phyloP scores from a whole-genome alignment of 1,284 basidiomycete species.

The Sanghuangporus baumii region DNA sequence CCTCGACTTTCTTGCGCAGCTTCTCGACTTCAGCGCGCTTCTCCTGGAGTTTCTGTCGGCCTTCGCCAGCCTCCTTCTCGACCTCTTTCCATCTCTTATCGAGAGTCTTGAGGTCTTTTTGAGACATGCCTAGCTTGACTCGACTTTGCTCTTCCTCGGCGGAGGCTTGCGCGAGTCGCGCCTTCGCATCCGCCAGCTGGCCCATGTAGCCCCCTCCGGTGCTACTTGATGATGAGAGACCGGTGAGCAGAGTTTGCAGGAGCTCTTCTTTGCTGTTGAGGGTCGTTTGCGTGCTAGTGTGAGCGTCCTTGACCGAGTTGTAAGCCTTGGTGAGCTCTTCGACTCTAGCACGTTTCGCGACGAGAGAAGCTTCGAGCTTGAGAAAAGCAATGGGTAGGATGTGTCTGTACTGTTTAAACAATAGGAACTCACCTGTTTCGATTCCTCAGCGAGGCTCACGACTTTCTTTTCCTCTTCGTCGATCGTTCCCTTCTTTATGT shows the following conservation, averaged over 20 bases:
- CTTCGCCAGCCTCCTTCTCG: slow-evolving; percentile 78
- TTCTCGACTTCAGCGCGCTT: slow-evolving; percentile 60
- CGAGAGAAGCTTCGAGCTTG: slow-evolving; percentile 54
- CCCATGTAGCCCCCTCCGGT: slow-evolving; percentile 94
- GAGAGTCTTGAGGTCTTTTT: slow-evolving; percentile 77
- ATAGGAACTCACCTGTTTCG: slow-evolving; percentile 48
- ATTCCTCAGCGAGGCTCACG: slow-evolving; percentile 46
- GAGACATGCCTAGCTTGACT: slow-evolving; percentile 72
- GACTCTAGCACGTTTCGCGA: slow-evolving; percentile 56
- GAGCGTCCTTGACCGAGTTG: slow-evolving; percentile 67
- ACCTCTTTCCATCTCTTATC: slow-evolving; percentile 82
- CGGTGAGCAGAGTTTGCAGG: slow-evolving; percentile 92
- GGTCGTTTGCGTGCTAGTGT: slow-evolving; percentile 58
- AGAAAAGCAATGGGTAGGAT: slow-evolving; percentile 8
- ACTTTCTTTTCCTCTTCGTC: slow-evolving; percentile 76
- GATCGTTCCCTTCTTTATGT: slow-evolving; percentile 76
- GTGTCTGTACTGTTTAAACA: too few species aligned
- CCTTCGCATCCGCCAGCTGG: slow-evolving; percentile 86
- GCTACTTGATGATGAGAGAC: slow-evolving; percentile 68
- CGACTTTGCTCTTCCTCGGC: slow-evolving; percentile 86
- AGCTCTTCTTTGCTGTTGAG: slow-evolving; percentile 84
- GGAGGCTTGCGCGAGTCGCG: slow-evolving; percentile 67
- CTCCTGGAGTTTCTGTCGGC: slow-evolving; percentile 60
- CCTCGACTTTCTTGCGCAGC: slow-evolving; percentile 47
- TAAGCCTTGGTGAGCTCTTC: slow-evolving; percentile 57